phyloP scores from a whole-genome alignment of 2,329 filamentous ascomycete species.

The Stachybotrys chartarum region DNA sequence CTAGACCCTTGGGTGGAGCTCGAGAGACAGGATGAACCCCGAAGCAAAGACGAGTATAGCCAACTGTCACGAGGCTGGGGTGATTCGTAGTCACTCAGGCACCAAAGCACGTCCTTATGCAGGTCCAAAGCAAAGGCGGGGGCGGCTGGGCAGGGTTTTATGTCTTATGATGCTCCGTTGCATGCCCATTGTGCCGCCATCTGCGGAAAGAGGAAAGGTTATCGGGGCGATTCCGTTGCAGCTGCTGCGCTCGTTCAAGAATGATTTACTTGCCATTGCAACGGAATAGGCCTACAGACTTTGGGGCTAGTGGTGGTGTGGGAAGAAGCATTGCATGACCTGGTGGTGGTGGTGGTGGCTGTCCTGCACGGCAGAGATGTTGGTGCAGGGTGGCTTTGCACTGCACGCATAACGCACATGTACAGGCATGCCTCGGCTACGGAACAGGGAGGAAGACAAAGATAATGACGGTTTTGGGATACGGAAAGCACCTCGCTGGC shows the following conservation, averaged over 20 bases:
- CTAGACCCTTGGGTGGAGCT: neutral
- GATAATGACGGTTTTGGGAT: too few relatives aligned
- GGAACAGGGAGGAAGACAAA: too few relatives aligned
- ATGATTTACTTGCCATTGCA: too few relatives aligned
- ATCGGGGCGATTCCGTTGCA: too few relatives aligned
- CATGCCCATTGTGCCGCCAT: too few relatives aligned
- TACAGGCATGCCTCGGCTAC: too few relatives aligned
- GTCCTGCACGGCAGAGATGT: neutral
- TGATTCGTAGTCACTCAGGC: neutral
- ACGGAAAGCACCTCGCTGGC: too few relatives aligned
- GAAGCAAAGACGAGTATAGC: neutral
- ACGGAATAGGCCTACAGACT: too few relatives aligned
- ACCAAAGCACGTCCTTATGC: neutral
- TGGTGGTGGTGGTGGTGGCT: neutral
- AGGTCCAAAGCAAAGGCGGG: neutral
- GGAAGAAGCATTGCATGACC: neutral
- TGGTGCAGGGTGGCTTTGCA: neutral
- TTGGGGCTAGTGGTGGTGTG: too few relatives aligned
- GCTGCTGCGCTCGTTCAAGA: too few relatives aligned
- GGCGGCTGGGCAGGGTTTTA: neutral
- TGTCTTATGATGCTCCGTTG: neutral
- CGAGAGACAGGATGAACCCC: neutral
- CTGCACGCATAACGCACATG: too few relatives aligned
- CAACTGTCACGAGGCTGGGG: neutral
- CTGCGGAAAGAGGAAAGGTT: too few relatives aligned